Evolutionary conservation across 345 rosid species (phyloP).

Genomic region (Salix caprea): DNA sequence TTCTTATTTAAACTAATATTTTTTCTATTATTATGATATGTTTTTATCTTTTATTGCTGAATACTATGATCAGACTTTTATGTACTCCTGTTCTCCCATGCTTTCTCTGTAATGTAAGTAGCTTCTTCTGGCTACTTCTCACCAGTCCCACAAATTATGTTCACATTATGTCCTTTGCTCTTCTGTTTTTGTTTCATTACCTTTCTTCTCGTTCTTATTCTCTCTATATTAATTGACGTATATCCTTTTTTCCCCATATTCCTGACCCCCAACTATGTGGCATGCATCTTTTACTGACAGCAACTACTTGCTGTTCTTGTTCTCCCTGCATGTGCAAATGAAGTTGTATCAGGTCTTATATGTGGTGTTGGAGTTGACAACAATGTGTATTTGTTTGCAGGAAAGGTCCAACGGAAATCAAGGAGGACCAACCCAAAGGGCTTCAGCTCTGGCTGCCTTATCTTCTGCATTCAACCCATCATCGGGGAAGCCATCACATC

Average conservation of each 20-base stretch:
- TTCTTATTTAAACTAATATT: neutral
- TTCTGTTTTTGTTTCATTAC: neutral
- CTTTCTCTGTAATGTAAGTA: neutral
- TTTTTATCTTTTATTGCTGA: neutral
- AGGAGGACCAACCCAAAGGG: conserved; percentile 95
- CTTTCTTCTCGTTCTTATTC: neutral
- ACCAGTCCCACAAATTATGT: neutral
- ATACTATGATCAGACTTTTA: neutral
- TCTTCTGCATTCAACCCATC: conserved; percentile 77
- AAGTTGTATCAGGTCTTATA: neutral
- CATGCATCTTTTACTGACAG: neutral
- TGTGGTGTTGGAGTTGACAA: conserved; percentile 1
- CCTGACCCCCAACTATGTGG: neutral
- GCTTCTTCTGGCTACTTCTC: neutral
- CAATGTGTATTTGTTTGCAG: conserved; percentile 30
- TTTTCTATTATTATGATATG: neutral
- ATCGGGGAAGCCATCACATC: conserved; percentile 40
- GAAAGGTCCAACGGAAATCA: conserved; percentile 67
- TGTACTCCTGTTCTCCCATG: neutral
- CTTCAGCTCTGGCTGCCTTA: conserved; percentile 96
- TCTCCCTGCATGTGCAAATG: neutral
- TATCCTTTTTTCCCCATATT: neutral
- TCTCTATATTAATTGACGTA: neutral
- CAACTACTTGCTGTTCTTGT: neutral
- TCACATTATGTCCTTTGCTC: neutral